phyloP scores from a whole-genome alignment of 306 rosid species.

The Acacia crassicarpa region DNA sequence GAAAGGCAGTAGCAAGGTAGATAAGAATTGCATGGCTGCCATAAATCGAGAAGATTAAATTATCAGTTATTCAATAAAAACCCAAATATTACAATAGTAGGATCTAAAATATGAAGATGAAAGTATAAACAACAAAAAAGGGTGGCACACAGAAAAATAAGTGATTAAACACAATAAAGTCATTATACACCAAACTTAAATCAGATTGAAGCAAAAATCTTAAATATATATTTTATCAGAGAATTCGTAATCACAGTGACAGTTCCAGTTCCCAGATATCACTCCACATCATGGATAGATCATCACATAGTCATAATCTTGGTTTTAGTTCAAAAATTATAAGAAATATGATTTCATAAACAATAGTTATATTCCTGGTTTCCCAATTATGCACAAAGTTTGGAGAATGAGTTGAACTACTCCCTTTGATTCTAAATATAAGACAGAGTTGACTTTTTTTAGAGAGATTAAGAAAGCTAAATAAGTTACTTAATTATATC shows the following conservation, averaged over 20 bases:
- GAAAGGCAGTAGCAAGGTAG: constrained; percentile 80
- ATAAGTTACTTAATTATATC: no score
- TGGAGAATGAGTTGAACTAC: neutral
- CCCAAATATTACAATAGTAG: neutral
- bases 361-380: neutral
- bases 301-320: neutral
- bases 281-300: neutral
- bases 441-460: no score
- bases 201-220: neutral
- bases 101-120: neutral
- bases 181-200: neutral
- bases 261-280: neutral
- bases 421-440: no score
- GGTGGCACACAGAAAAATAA: neutral
- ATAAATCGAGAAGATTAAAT: constrained; percentile 30
- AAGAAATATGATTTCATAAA: neutral
- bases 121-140: neutral
- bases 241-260: neutral
- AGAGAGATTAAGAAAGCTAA: no score
- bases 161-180: neutral
- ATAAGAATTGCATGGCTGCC: constrained; percentile 86
- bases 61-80: neutral
- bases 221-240: neutral
- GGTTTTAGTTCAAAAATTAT: neutral
- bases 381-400: neutral